Evolutionary conservation across 2,329 filamentous ascomycete species (phyloP), one percentile per base, ranked within the genome.

Genomic region (Fusarium newnesense): DNA sequence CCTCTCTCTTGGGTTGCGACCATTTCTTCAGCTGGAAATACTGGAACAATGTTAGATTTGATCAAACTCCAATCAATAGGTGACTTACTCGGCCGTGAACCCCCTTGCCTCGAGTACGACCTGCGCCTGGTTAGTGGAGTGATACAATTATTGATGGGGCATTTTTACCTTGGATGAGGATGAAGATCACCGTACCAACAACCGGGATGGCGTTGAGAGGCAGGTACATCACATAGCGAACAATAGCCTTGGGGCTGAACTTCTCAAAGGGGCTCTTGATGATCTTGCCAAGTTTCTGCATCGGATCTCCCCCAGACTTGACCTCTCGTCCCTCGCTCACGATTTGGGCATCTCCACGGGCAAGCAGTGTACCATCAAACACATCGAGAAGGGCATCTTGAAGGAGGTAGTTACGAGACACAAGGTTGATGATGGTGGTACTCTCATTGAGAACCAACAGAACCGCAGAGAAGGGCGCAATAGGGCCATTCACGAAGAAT

Each of bases 11-110:
- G 16, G 85, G 84, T 34, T 86, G 83, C 47, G 89, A 89, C 94
- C 94, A 97, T 53, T 90, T 89, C 84, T 98, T 98, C 70, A 98
- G 87, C 84, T 97, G 94, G 81, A 97, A 98, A 83, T 97, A 98
- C 83, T 96, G 34, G 15, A 60, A 19, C 11, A 46, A n/a, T 7
- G 32, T 78, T 60, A 73, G 63, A 30, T 28, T 9, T 8, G 26
- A 13, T n/a, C 26, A 26, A 36, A 10, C 15, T 32, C n/a, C 7
- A 30, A 10, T 52, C 24, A 19, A 30, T n/a, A 19, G 28, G 9
- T n/a, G 39, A 81, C 87, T 77, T 83, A 90, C 89, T 58, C 89
- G 84, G 43, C 83, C 84, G 68, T 91, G 89, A 44, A 88, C 85
- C 28, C 80, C 77, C 60, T 82, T 80, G 36, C 88, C 87, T 58